phyloP scores from a whole-genome alignment of 176 grass and related monocot genomes.

The Ensete ventricosum region DNA sequence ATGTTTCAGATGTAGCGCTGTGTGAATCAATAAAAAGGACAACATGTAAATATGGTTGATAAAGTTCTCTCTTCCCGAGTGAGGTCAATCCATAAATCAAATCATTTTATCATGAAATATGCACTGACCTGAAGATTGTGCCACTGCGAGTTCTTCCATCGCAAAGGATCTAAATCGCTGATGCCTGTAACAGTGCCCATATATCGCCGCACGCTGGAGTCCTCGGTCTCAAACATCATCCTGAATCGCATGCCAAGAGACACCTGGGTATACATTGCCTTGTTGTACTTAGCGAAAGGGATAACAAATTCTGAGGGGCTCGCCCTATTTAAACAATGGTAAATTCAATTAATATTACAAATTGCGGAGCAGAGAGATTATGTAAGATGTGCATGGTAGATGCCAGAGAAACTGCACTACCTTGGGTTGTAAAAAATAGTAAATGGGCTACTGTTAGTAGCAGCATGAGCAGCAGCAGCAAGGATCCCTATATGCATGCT shows the following conservation, averaged over 20 bases:
- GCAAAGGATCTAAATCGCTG: slow-evolving; percentile 65
- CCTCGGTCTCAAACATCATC: slow-evolving; percentile 98
- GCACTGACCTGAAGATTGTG: slow-evolving; percentile 81
- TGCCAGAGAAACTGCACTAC: slow-evolving; percentile 32
- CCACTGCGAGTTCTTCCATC: slow-evolving; percentile 99
- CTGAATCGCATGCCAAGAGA: slow-evolving; percentile 97
- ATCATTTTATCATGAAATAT: background rate
- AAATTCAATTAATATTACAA: slow-evolving; percentile 9
- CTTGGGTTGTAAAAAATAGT: slow-evolving; percentile 99
- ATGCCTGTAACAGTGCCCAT: slow-evolving; percentile 98
- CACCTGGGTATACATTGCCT: slow-evolving; percentile 94
- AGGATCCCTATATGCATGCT: slow-evolving; percentile 98
- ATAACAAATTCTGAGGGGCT: slow-evolving; percentile 96
- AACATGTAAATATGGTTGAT: background rate
- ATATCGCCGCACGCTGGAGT: slow-evolving; percentile 86
- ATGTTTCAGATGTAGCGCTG: too few relatives aligned
- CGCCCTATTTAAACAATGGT: slow-evolving; percentile 40
- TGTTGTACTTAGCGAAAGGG: slow-evolving; percentile 91
- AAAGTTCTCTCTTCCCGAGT: background rate
- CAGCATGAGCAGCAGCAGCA: slow-evolving; percentile 91
- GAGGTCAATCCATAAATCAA: background rate
- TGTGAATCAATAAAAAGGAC: background rate
- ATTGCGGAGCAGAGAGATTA: background rate
- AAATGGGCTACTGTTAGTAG: slow-evolving; percentile 83
- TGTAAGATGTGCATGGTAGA: background rate